These are phyloP conservation scores for Miscanthus sacchariflorus DNA, from an alignment of 202 grass and related monocot species.

Conservation along the genomic window DNA sequence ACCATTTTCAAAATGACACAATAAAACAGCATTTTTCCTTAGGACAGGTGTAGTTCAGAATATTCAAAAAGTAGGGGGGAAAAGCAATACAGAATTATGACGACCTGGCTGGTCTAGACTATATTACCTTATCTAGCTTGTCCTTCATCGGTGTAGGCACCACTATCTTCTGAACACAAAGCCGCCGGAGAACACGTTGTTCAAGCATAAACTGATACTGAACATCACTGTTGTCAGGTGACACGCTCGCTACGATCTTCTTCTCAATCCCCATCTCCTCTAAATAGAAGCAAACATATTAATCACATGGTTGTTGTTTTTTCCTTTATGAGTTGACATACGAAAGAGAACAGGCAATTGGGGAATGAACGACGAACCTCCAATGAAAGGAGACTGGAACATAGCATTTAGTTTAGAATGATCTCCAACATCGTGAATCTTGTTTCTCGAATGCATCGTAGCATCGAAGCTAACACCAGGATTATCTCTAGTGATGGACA, in stretches of 20 bases:
- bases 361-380: slow-evolving; percentile 47
- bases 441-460: slow-evolving; percentile 41
- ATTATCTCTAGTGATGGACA: slow-evolving; percentile 46
- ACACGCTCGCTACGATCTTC: slow-evolving; percentile 49
- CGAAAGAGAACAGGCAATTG: neutral
- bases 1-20: neutral
- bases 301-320: neutral
- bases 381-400: slow-evolving; percentile 51
- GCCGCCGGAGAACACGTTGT: slow-evolving; percentile 70
- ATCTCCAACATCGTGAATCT: slow-evolving; percentile 43
- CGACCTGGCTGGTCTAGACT: neutral
- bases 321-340: neutral
- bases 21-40: neutral
- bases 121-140: slow-evolving; percentile 57
- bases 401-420: slow-evolving; percentile 31
- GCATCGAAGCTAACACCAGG: slow-evolving; percentile 18
- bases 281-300: slow-evolving; percentile 43
- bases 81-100: neutral
- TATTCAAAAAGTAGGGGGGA: neutral
- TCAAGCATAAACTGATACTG: slow-evolving; percentile 81
- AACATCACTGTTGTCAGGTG: slow-evolving; percentile 60
- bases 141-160: slow-evolving; percentile 65
- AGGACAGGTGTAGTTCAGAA: slow-evolving; percentile 8
- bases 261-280: slow-evolving; percentile 58
- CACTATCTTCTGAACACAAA: slow-evolving; percentile 76